phyloP scores from a whole-genome alignment of 2,329 filamentous ascomycete genomes.

The Colletotrichum endophyticum region DNA sequence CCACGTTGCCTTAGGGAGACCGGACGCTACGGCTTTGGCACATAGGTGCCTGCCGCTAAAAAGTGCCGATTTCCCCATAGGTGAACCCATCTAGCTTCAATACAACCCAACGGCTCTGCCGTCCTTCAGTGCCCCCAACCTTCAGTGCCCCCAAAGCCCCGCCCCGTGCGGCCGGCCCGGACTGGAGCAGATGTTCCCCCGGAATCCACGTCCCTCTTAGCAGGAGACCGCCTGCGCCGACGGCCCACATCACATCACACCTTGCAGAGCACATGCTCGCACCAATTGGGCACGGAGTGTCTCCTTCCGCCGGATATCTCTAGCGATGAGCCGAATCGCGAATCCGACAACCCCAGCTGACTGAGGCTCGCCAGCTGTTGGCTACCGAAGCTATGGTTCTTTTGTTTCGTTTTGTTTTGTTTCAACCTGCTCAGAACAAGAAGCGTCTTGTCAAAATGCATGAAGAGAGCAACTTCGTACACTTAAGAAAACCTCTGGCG shows the following conservation, averaged over 20 bases:
- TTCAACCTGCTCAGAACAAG: background rate
- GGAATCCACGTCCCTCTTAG: background rate
- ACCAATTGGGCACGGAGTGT: constrained; percentile 8
- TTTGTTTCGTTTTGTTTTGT: background rate
- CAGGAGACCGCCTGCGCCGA: background rate
- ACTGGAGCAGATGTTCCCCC: background rate
- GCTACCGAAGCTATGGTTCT: background rate
- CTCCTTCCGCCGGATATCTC: background rate
- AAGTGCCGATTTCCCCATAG: background rate
- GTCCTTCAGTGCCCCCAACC: background rate
- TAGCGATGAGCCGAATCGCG: background rate
- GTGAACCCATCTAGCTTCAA: background rate
- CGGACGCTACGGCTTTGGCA: background rate
- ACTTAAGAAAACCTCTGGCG: background rate
- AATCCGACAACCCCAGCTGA: background rate
- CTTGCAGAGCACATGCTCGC: background rate
- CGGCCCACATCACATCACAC: constrained; percentile 7
- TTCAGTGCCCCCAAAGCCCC: background rate
- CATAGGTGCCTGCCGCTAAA: background rate
- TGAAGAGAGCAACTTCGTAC: background rate
- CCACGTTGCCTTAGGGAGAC: background rate
- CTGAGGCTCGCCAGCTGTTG: background rate
- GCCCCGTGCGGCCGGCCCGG: background rate
- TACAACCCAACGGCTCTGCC: background rate
- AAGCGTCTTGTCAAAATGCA: background rate